phyloP scores from a whole-genome alignment of 805 yeast genomes.

The Yamadazyma endophytica region DNA sequence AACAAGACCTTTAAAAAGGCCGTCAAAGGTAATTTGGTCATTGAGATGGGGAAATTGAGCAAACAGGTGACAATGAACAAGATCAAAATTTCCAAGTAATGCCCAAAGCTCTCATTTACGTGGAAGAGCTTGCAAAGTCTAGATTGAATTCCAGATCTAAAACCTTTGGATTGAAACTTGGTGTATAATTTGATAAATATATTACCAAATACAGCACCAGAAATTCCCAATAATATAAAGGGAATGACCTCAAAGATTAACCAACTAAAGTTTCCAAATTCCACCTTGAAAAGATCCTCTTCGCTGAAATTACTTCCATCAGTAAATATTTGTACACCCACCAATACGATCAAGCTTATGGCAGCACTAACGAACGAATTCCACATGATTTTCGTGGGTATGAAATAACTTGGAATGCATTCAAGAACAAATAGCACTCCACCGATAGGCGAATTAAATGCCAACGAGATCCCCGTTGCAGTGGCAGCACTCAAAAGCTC shows the following conservation, averaged over 20 bases:
- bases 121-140: slow-evolving; percentile 18
- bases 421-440: slow-evolving; percentile 80
- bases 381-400: slow-evolving; percentile 71
- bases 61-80: slow-evolving; percentile 51
- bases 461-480: slow-evolving; percentile 81
- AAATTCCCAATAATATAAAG: slow-evolving; percentile 62
- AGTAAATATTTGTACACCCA: slow-evolving; percentile 35
- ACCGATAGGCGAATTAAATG: slow-evolving; percentile 84
- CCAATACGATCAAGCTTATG: slow-evolving; percentile 58
- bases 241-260: slow-evolving; percentile 66
- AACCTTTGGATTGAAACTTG: slow-evolving; percentile 16
- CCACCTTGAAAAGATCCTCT: slow-evolving; percentile 55
- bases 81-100: slow-evolving; percentile 44
- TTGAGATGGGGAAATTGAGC: slow-evolving; percentile 50
- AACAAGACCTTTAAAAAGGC: slow-evolving; percentile 59
- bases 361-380: slow-evolving; percentile 78
- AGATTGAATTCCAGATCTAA: slow-evolving; percentile 28
- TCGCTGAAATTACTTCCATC: slow-evolving; percentile 40
- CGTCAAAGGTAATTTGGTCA: slow-evolving; percentile 52
- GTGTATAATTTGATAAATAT: slow-evolving; percentile 47
- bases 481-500: slow-evolving; percentile 71
- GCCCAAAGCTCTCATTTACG: slow-evolving; percentile 16
- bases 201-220: slow-evolving; percentile 68
- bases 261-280: slow-evolving; percentile 70
- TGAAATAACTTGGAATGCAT: slow-evolving; percentile 59